These are phyloP conservation scores for Hericium erinaceus DNA, from an alignment of 768 basidiomycete species.

Conservation along the genomic window DNA sequence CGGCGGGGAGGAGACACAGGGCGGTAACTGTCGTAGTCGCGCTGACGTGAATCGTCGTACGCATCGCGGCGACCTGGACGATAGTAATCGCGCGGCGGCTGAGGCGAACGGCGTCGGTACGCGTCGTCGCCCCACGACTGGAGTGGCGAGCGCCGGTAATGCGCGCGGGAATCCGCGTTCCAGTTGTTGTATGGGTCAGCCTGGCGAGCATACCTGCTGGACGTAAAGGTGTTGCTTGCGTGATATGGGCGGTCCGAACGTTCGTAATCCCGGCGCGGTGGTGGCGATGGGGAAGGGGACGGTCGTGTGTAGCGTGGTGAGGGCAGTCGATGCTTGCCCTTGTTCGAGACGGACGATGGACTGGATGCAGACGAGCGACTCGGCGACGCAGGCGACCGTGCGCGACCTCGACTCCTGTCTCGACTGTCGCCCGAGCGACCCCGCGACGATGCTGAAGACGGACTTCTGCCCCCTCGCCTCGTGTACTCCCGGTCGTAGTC, in stretches of 20 bases:
- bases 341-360: conserved; percentile 12
- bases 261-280: background rate
- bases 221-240: background rate
- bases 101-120: conserved; percentile 6
- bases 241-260: background rate
- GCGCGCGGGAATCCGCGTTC: conserved; percentile 4
- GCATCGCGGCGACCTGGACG: conserved; percentile 7
- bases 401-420: background rate
- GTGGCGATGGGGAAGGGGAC: conserved; percentile 3
- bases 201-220: background rate
- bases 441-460: background rate
- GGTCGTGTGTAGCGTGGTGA: conserved; percentile 8
- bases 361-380: conserved; percentile 19
- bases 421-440: background rate
- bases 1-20: conserved; percentile 10
- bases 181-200: conserved; percentile 6
- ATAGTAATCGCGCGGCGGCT: conserved; percentile 5
- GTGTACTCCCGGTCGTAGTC: conserved; percentile 18
- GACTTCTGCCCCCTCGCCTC: background rate
- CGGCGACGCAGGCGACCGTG: conserved; percentile 18
- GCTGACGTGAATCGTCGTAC: conserved; percentile 3
- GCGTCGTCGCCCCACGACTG: conserved; percentile 4
- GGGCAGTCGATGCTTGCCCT: conserved; percentile 23
- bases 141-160: conserved; percentile 4
- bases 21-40: conserved; percentile 11